Evolutionary conservation across 371 early-diverging fungal species (phyloP).

Genomic region (Actinomucor elegans): DNA sequence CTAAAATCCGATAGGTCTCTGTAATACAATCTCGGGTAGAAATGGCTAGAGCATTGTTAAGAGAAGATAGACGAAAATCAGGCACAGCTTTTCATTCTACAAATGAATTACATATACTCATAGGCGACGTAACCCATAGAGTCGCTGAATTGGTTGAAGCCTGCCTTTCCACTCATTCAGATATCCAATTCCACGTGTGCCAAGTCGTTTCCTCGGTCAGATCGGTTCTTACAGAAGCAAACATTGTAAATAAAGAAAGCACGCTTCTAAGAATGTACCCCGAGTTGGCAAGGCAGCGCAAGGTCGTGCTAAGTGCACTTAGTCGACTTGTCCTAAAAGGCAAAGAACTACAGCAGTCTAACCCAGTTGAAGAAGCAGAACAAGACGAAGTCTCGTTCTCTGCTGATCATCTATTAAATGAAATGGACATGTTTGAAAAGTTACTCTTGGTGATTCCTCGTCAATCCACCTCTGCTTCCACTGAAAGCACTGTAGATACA

Average conservation of each 20-base stretch:
- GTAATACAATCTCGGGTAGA: conserved; percentile 27
- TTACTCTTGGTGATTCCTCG: conserved; percentile 7
- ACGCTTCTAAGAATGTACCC: conserved; percentile 36
- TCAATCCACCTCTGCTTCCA: not conserved
- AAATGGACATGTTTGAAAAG: conserved; percentile 33
- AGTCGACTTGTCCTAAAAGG: conserved; percentile 47
- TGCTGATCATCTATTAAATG: conserved; percentile 33
- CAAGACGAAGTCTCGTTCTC: conserved; percentile 10
- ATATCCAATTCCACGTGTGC: conserved; percentile 25
- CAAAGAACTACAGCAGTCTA: conserved; percentile 25
- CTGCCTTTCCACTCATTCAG: conserved; percentile 9
- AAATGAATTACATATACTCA: not conserved
- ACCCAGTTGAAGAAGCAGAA: conserved; percentile 5
- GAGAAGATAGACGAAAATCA: conserved; percentile 26
- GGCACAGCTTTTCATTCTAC: conserved; percentile 1
- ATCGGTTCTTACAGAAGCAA: conserved; percentile 38
- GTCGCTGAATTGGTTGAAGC: conserved; percentile 29
- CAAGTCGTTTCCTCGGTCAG: conserved; percentile 42
- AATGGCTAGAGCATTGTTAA: conserved; percentile 30
- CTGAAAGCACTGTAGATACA: conserved; percentile 9
- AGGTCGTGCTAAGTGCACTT: conserved; percentile 31
- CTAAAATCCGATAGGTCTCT: conserved; percentile 1
- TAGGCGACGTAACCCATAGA: conserved; percentile 5
- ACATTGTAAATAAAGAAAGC: conserved; percentile 44
- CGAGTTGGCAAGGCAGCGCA: conserved; percentile 42